phyloP scores from a whole-genome alignment of 1,139 yeast genomes.

The Blastobotrys indianensis region DNA sequence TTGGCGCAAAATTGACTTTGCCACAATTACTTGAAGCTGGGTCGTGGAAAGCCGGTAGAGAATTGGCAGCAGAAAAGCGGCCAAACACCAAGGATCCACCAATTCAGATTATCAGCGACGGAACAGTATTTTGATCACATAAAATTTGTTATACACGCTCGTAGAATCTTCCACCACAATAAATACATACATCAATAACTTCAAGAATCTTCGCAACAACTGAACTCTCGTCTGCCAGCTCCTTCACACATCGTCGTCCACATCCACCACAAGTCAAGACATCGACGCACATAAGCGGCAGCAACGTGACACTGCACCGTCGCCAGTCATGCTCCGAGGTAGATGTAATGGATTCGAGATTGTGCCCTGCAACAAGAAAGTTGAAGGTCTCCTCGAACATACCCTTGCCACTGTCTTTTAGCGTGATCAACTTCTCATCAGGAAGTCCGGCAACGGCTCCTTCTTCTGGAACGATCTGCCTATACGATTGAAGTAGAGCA shows the following conservation, averaged over 20 bases:
- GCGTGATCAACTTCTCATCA: background rate
- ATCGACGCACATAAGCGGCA: slow-evolving; percentile 20
- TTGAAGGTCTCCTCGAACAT: slow-evolving; percentile 21
- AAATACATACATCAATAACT: slow-evolving; percentile 21
- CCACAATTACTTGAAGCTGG: slow-evolving; percentile 62
- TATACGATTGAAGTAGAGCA: slow-evolving; percentile 15
- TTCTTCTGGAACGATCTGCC: slow-evolving; percentile 6
- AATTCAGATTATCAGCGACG: slow-evolving; percentile 51
- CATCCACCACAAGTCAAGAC: slow-evolving; percentile 23
- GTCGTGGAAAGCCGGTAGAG: slow-evolving; percentile 57
- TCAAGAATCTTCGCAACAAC: slow-evolving; percentile 16
- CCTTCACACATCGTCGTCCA: slow-evolving; percentile 16
- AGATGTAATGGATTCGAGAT: background rate
- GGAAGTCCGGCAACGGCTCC: background rate
- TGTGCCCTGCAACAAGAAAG: slow-evolving; percentile 9
- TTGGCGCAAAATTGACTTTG: slow-evolving; percentile 35
- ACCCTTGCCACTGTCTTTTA: slow-evolving; percentile 16
- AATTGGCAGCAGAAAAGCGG: slow-evolving; percentile 45
- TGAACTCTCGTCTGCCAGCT: slow-evolving; percentile 5
- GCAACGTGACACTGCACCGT: slow-evolving; percentile 22
- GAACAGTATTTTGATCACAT: slow-evolving; percentile 45
- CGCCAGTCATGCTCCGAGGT: slow-evolving; percentile 17
- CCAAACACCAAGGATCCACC: slow-evolving; percentile 52
- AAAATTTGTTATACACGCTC: slow-evolving; percentile 17
- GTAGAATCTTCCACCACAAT: slow-evolving; percentile 24